Evolutionary conservation across 257 asterid species (phyloP), one percentile per base, ranked within the genome.

Genomic region (Striga asiatica): DNA sequence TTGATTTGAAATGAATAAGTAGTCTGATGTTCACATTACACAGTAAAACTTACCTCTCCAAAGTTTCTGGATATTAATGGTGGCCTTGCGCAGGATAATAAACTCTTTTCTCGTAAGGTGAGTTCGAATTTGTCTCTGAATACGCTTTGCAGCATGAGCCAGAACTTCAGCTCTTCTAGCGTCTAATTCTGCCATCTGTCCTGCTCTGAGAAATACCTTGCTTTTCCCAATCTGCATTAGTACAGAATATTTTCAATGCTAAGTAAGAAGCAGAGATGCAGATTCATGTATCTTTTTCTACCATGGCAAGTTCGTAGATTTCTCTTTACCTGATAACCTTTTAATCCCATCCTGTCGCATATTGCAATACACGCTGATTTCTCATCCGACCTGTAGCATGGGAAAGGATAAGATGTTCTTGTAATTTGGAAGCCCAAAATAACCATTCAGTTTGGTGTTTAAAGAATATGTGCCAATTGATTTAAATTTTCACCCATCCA

Each of bases 41-140:
- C n/a, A n/a, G n/a, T n/a, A n/a, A n/a, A n/a, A n/a, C n/a, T n/a
- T 80, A 89, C 98, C 96, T 89, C 96, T 80, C 95, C 92, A 83
- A 32, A 69, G 74, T 62, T 79, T 83, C 79, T 89, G 92, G 55
- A 78, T 23, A 54, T 57, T 63, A 57, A 83, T 73, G 67, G 95
- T 61, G 49, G 96, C 89, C 75, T 70, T 83, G 35, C 85, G 64
- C 45, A 89, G 77, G 34, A 66, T 66, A 46, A 78, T 71, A 60
- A 81, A 91, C 63, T 91, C 95, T 74, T 74, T 91, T 54, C 92
- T 71, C 7, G 94, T 64, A 52, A 86, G 86, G 69, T 79, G 46
- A 11, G 98, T 81, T 53, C 88, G 76, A 43, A 91, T 83, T 69
- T 87, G 93, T 71, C 96, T 91, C 74, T 91, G 98, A 50, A 91